phyloP scores from a whole-genome alignment of 2,329 filamentous ascomycete species.

The Neofusicoccum laricinum region DNA sequence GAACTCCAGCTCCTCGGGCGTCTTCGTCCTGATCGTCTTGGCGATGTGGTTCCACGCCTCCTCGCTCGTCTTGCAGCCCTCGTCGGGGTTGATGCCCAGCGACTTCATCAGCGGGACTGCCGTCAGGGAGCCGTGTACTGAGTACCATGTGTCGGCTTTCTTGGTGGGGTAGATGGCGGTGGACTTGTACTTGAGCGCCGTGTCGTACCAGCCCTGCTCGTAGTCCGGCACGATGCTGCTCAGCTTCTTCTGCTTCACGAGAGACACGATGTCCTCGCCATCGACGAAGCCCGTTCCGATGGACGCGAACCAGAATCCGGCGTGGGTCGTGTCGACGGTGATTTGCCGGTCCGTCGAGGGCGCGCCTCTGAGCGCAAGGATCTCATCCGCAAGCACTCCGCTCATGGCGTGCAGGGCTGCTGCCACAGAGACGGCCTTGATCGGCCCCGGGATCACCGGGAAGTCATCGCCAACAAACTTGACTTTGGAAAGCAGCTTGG shows the following conservation, averaged over 20 bases:
- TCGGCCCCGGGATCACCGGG: constrained; percentile 43
- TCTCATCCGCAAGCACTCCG: constrained; percentile 42
- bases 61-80: constrained; percentile 25
- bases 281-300: constrained; percentile 39
- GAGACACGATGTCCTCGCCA: constrained; percentile 32
- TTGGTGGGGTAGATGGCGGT: constrained; percentile 43
- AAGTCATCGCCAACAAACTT: constrained; percentile 39
- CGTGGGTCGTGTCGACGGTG: constrained; percentile 48
- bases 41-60: constrained; percentile 19
- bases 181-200: constrained; percentile 37
- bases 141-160: constrained; percentile 47
- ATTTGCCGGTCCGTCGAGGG: constrained; percentile 25
- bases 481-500: constrained; percentile 31
- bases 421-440: constrained; percentile 43
- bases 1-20: constrained; percentile 43
- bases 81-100: constrained; percentile 44
- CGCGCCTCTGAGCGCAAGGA: constrained; percentile 30
- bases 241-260: constrained; percentile 30
- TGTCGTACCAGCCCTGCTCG: constrained; percentile 38
- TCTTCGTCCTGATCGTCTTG: constrained; percentile 23
- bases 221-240: constrained; percentile 35
- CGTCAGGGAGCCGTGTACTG: constrained; percentile 50
- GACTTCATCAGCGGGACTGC: constrained; percentile 42
- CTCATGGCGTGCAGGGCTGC: constrained; percentile 45
- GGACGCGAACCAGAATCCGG: constrained; percentile 45